Evolutionary conservation across 257 asterid genomes (phyloP), one percentile per base, ranked within the genome.

Genomic region (Gentiana dahurica): DNA sequence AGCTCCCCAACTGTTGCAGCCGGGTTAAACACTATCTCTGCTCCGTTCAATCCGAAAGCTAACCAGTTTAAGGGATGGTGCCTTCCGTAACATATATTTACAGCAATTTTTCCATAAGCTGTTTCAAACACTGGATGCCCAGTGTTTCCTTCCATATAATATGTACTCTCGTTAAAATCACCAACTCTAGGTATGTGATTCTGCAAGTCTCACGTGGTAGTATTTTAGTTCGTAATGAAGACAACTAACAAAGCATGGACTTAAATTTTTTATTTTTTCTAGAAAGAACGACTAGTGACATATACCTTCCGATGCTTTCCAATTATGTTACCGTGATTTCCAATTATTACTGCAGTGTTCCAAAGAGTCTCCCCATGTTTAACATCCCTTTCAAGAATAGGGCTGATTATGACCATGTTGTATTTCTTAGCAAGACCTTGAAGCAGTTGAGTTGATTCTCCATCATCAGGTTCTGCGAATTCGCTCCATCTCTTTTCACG

Each of bases 121-220:
- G 98, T 91, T 67, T 91, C 95, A 69, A 87, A 91, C 43, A 91
- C 98, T 9, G 96, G 98, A 78, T 91, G 98, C 8, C 98, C 94
- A 3, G 95, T 91, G 65, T 87, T 79, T 45, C 98, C 98, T 77
- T 91, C 98, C 98, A 91, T 91, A 67, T 91, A 87, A 57, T 91
- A 91, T 0, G 98, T 87, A 61, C 98, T 91, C 72, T 91, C 98
- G 6, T 91, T 91, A 66, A 91, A 87, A 70, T 91, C 98, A 68
- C 96, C 98, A 36, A 91, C 96, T 81, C 98, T 77, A 58, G 98
- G 98, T 68, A 91, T 91, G 62, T 91, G 96, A 72, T 91, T 91
- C 98, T 91, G 87, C 71, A 74, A 57, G 74, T 53, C 45, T 36
- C 61, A 41, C 46, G 49, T 55, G 32, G 55, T 2, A 51, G 54